A percentile compares a stretch with the other conserved stretches of the same genome.
Evolutionary conservation across 1,284 basidiomycete species (phyloP).

Genomic region (Sparassis latifolia): DNA sequence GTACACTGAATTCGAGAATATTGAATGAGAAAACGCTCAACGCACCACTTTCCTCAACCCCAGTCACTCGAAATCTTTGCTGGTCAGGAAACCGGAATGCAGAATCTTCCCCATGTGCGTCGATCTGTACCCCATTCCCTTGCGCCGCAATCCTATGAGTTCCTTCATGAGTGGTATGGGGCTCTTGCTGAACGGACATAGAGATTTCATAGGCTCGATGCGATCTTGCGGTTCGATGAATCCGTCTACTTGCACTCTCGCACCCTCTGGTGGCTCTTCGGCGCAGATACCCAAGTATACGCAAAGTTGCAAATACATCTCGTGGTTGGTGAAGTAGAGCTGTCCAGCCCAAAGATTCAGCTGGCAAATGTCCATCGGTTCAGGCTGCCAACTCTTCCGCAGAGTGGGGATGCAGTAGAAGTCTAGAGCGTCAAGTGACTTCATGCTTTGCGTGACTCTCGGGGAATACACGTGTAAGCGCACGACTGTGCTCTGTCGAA

Average conservation of each 20-base stretch:
- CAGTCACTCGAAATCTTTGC: background rate
- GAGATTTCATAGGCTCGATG: background rate
- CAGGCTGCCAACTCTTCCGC: constrained; percentile 11
- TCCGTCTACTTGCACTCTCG: constrained; percentile 25
- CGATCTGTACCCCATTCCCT: constrained; percentile 30
- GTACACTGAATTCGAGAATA: too few species aligned
- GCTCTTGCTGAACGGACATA: constrained; percentile 23
- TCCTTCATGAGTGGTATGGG: constrained; percentile 29
- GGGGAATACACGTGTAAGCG: constrained; percentile 40
- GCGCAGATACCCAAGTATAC: constrained; percentile 31
- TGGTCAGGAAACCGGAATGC: constrained; percentile 12
- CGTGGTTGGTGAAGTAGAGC: constrained; percentile 29
- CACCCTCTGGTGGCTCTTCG: constrained; percentile 10
- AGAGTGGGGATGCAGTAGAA: constrained; percentile 29
- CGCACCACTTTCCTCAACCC: too few species aligned
- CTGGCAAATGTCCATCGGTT: constrained; percentile 21
- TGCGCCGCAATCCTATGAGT: constrained; percentile 31
- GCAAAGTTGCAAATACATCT: constrained; percentile 27
- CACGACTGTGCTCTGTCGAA: constrained; percentile 27
- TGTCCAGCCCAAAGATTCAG: constrained; percentile 40
- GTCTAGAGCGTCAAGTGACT: constrained; percentile 32
- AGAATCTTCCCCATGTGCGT: constrained; percentile 41
- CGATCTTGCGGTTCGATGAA: constrained; percentile 26
- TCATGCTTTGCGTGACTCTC: constrained; percentile 28
- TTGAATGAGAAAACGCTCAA: too few species aligned